These are phyloP conservation scores for Arctium lappa DNA, from an alignment of 129 eudicot species.

Conservation along the genomic window DNA sequence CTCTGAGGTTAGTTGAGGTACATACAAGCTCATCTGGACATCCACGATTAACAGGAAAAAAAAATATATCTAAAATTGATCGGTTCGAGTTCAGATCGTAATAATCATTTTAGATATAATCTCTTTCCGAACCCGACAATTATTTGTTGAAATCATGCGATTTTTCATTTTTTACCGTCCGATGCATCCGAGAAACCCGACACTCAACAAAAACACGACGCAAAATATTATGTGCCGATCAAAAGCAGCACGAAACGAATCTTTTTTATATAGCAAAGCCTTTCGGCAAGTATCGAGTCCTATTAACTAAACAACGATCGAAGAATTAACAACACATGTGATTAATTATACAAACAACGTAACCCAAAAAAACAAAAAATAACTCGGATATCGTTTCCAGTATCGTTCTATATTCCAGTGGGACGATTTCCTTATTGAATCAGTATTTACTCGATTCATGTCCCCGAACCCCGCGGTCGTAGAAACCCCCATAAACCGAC, in stretches of 20 bases:
- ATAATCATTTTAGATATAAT: background rate
- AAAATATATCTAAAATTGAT: no score
- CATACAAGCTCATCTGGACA: no score
- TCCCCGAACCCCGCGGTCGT: background rate
- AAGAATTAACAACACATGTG: slow-evolving; percentile 26
- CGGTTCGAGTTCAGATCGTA: no score
- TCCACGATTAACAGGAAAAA: no score
- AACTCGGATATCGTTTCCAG: slow-evolving; percentile 25
- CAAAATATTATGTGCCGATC: background rate
- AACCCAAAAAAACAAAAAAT: background rate
- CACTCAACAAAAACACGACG: background rate
- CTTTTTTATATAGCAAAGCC: slow-evolving; percentile 26
- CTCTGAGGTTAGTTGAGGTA: no score
- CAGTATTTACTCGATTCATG: slow-evolving; percentile 24
- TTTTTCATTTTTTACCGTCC: no score
- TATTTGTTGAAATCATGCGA: no score
- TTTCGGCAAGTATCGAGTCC: slow-evolving; percentile 25
- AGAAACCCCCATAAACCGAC: background rate
- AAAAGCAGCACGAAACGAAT: slow-evolving; percentile 18
- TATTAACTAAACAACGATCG: slow-evolving; percentile 31
- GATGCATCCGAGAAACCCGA: background rate
- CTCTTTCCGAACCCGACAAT: background rate
- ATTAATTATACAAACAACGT: slow-evolving; percentile 26
- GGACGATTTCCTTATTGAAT: slow-evolving; percentile 29
- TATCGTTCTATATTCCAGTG: slow-evolving; percentile 32